A percentile compares a stretch with the other conserved stretches of the same genome.
These are phyloP conservation scores for Tillandsia leiboldiana DNA, from an alignment of 176 grass and related monocot genomes.

Conservation along the genomic window DNA sequence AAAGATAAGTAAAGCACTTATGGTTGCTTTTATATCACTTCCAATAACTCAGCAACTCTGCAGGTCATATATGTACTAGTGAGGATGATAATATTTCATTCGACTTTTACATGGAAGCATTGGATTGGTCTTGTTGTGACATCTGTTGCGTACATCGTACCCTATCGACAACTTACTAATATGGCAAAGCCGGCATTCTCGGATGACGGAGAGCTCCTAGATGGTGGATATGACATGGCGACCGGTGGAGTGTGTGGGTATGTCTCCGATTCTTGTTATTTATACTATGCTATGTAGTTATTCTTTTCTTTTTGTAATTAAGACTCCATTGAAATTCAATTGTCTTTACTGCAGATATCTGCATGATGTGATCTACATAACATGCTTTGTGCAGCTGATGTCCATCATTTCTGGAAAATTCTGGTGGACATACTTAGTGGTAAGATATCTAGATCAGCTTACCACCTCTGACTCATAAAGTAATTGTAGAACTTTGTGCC, in stretches of 20 bases:
- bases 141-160: conserved; percentile 57
- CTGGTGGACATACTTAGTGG: conserved; percentile 97
- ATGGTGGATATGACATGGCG: conserved; percentile 69
- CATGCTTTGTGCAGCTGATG: conserved; percentile 71
- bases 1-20: not conserved
- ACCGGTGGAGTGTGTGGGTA: conserved; percentile 82
- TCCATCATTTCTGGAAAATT: conserved; percentile 93
- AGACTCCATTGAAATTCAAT: not conserved
- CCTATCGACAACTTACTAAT: conserved; percentile 81
- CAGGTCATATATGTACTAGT: conserved; percentile 73
- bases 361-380: conserved; percentile 95
- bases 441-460: conserved; percentile 24
- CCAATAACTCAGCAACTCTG: not conserved
- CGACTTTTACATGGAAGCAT: conserved; percentile 95
- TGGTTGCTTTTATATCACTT: not conserved
- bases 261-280: not conserved
- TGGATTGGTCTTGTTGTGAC: conserved; percentile 83
- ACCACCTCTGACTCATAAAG: not conserved
- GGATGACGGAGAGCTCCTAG: conserved; percentile 54
- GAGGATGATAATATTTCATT: conserved; percentile 77
- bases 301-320: conserved; percentile 3
- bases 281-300: not conserved
- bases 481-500: not conserved
- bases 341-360: conserved; percentile 50
- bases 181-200: conserved; percentile 70